Evolutionary conservation across 495 filamentous ascomycete species (phyloP).

Genomic region (Lepraria neglecta): DNA sequence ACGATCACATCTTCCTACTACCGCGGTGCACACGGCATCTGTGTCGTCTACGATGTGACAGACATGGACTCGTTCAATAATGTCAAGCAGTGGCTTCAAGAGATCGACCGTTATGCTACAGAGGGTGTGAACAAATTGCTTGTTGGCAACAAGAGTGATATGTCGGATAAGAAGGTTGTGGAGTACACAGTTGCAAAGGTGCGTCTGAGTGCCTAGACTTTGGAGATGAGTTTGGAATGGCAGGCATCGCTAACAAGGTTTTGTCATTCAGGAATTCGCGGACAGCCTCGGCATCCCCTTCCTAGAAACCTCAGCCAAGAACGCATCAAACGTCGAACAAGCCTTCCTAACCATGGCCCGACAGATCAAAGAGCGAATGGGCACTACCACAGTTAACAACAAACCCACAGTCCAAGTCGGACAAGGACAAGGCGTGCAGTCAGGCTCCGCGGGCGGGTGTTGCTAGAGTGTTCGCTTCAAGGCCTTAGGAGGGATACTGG

Average conservation of each 20-base stretch:
- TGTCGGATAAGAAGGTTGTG: constrained; percentile 99
- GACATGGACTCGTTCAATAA: constrained; percentile 99
- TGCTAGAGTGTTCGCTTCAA: constrained; percentile 58
- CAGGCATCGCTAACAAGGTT: background rate
- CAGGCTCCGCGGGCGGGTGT: constrained; percentile 83
- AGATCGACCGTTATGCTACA: constrained; percentile 97
- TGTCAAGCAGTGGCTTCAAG: constrained; percentile 99
- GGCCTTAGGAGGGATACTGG: background rate
- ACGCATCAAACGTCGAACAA: constrained; percentile 98
- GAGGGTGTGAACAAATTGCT: constrained; percentile 99
- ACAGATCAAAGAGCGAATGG: constrained; percentile 99
- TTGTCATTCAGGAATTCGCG: constrained; percentile 74
- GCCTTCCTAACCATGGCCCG: constrained; percentile 99
- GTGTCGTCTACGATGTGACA: constrained; percentile 99
- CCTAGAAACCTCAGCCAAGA: constrained; percentile 99
- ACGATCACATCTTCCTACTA: constrained; percentile 99
- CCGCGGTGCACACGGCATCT: constrained; percentile 96
- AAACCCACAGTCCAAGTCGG: constrained; percentile 96
- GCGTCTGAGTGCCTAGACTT: constrained; percentile 26
- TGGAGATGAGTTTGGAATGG: background rate
- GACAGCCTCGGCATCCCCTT: constrained; percentile 99
- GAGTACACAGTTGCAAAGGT: constrained; percentile 99
- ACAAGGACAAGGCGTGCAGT: constrained; percentile 88
- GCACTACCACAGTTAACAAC: constrained; percentile 93
- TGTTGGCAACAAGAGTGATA: constrained; percentile 99